Evolutionary conservation across 257 asterid genomes (phyloP), one percentile per base, ranked within the genome.

Genomic region (Oldenlandia corymbosa): DNA sequence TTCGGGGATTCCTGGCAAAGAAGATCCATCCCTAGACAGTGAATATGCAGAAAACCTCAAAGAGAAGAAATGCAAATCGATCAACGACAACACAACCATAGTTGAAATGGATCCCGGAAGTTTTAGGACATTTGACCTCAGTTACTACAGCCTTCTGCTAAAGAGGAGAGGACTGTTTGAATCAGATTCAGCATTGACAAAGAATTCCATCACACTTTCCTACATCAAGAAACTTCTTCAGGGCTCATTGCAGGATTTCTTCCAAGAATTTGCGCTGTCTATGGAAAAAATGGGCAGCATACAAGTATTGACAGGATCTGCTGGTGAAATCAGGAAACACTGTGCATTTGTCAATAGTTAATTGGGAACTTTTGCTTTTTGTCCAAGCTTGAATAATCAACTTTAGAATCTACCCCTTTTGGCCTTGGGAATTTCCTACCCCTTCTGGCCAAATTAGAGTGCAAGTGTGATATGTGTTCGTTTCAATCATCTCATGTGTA

Each of bases 41-140:
- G 87, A 81, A 73, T 88, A 84, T 14, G 95, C 95, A 2, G 72
- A 75, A 18, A 86, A 84, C 56, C 82, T 88, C 1, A 83, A 67
- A 68, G 71, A 31, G 65, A 63, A 2, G 1, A 88, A 85, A 34
- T 88, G 95, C 65, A 76, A 2, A 77, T 14, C 74, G 9, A 23
- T 68, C 58, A 80, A 83, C 24, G 79, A 75, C 28, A 43, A 82
- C 1, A 79, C 78, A 21, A 28, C 78, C 0, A 67, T 30, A 36
- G 88, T 79, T 0, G 88, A 83, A 65, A 84, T 88, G 95, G 95
- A 84, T 36, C 88, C 92, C 0, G 85, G 95, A 37, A 87, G 95
- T 72, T 66, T 83, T 32, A 71, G 78, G 56, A 85, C 95, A 6
- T 88, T 88, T 67, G 94, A 88, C 59, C 85, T 81, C 2, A 81